These are phyloP conservation scores for Serendipita indica DNA, from an alignment of 768 basidiomycete species.

Conservation along the genomic window DNA sequence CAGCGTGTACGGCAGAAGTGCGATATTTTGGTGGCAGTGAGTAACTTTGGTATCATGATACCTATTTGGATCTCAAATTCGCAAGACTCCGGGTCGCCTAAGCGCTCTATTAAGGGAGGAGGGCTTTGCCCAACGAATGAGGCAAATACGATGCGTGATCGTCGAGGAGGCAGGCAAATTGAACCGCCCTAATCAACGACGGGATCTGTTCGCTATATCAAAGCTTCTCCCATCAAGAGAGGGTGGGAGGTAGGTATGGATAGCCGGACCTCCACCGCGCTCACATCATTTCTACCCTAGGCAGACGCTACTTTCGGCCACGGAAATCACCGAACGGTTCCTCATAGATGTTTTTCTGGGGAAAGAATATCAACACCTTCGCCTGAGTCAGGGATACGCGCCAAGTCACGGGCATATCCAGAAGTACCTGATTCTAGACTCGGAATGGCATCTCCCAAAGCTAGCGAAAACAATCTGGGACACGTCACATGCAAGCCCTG, in stretches of 20 bases:
- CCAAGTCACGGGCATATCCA: too few species aligned
- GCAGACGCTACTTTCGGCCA: constrained; percentile 32
- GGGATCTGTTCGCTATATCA: constrained; percentile 16
- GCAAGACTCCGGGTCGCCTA: constrained; percentile 29
- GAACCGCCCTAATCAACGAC: constrained; percentile 26
- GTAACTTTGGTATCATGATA: constrained; percentile 16
- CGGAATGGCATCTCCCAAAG: constrained; percentile 29
- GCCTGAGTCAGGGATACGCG: too few species aligned
- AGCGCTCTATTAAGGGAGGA: constrained; percentile 26
- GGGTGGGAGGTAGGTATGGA: background rate
- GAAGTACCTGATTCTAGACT: constrained; percentile 29
- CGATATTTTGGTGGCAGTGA: background rate
- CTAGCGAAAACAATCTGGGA: constrained; percentile 29
- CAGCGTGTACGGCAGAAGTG: constrained; percentile 20
- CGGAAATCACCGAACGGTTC: too few species aligned
- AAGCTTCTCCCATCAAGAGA: constrained; percentile 14
- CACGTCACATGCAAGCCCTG: constrained; percentile 18
- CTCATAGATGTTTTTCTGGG: too few species aligned
- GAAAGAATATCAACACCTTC: too few species aligned
- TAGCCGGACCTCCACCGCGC: too few species aligned
- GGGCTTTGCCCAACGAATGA: constrained; percentile 25
- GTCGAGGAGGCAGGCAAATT: constrained; percentile 30
- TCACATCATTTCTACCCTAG: too few species aligned
- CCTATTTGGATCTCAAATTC: constrained; percentile 21
- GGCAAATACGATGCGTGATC: constrained; percentile 26